Evolutionary conservation across 2,329 filamentous ascomycete genomes (phyloP).

Genomic region (Botrytis medusae): DNA sequence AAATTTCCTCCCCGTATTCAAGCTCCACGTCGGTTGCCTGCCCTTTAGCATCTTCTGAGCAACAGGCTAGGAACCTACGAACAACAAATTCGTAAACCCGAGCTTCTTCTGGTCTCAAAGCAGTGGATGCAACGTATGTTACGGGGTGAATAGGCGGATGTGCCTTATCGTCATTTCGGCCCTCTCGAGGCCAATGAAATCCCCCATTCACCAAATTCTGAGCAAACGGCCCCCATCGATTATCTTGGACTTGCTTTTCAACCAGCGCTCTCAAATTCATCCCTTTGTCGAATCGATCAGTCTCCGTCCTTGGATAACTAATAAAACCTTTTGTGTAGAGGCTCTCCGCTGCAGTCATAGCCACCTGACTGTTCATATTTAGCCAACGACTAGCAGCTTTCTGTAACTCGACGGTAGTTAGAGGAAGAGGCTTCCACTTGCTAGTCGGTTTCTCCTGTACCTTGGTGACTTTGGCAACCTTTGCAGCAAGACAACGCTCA

Average conservation of each 20-base stretch:
- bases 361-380: constrained; percentile 84
- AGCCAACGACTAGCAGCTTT: constrained; percentile 91
- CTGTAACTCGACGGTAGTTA: constrained; percentile 95
- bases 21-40: constrained; percentile 84
- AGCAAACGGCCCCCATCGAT: constrained; percentile 78
- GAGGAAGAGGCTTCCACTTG: constrained; percentile 88
- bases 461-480: constrained; percentile 75
- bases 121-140: constrained; percentile 67
- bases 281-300: constrained; percentile 87
- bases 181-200: constrained; percentile 79
- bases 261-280: constrained; percentile 82
- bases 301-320: constrained; percentile 96
- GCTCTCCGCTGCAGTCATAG: constrained; percentile 83
- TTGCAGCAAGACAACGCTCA: constrained; percentile 77
- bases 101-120: constrained; percentile 65
- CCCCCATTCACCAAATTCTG: constrained; percentile 70
- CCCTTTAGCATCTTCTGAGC: constrained; percentile 91
- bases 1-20: constrained; percentile 77
- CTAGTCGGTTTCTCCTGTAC: constrained; percentile 88
- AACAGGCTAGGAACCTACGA: constrained; percentile 90
- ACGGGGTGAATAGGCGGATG: constrained; percentile 97
- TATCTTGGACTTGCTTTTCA: constrained; percentile 77
- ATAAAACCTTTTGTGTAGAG: constrained; percentile 96
- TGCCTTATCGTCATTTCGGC: constrained; percentile 90
- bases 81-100: constrained; percentile 91